phyloP scores from a whole-genome alignment of 257 asterid species.

The Handroanthus guayacan region DNA sequence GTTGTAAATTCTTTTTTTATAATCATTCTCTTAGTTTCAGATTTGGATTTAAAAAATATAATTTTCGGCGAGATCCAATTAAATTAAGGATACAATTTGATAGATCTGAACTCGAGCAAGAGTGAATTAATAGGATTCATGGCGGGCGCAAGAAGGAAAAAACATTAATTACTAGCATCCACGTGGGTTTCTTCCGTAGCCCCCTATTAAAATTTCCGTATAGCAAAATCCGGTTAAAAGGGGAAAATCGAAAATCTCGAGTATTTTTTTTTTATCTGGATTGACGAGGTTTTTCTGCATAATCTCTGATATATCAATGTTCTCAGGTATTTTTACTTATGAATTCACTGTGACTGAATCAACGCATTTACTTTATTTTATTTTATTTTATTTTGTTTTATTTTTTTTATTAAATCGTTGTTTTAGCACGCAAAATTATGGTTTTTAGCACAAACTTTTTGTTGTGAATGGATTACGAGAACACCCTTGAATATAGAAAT shows the following conservation, averaged over 20 bases:
- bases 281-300: conserved; percentile 27
- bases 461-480: conserved; percentile 3
- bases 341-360: background rate
- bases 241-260: conserved; percentile 9
- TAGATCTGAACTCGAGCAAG: background rate
- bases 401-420: background rate
- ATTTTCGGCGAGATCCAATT: background rate
- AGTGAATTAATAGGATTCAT: background rate
- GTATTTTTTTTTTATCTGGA: conserved; percentile 38
- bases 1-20: too few relatives aligned
- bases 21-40: background rate
- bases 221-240: conserved; percentile 21
- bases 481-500: background rate
- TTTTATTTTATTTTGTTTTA: too few relatives aligned
- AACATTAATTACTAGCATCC: background rate
- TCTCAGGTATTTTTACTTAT: conserved; percentile 35
- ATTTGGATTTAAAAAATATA: background rate
- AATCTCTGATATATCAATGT: background rate
- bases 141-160: background rate
- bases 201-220: conserved; percentile 8
- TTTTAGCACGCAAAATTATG: conserved; percentile 29
- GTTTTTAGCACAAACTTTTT: background rate
- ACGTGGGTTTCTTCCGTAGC: background rate
- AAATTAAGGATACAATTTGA: too few relatives aligned
- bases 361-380: background rate